Conservation (phyloP, 257 asterid genomes). For the Solanum phureja region DNA sequence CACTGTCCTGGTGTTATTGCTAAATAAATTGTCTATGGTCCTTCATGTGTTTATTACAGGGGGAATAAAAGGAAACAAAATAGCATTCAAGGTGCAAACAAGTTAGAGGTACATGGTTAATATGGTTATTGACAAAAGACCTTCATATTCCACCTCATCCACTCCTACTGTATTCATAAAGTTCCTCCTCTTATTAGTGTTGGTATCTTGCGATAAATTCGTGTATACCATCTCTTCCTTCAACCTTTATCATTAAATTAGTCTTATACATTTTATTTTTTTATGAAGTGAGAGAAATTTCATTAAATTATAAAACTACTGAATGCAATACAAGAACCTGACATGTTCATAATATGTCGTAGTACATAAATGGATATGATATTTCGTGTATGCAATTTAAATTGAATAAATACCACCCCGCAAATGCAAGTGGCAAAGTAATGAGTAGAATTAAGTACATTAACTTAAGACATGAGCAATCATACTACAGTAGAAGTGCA, state of each 20-base stretch:
- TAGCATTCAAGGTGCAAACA: neutral
- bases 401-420: neutral
- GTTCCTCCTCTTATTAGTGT: neutral
- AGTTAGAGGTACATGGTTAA: neutral
- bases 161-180: neutral
- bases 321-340: neutral
- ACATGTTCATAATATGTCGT: neutral
- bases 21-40: neutral
- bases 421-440: neutral
- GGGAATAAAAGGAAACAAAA: neutral
- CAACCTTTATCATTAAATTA: neutral
- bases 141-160: neutral
- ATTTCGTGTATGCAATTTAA: neutral
- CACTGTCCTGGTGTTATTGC: neutral
- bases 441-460: neutral
- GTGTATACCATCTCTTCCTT: neutral
- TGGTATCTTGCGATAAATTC: neutral
- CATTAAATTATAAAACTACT: neutral
- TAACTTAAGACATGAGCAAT: neutral
- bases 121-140: neutral
- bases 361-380: neutral
- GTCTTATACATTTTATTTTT: neutral
- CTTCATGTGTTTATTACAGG: neutral
- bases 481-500: neutral
- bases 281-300: neutral